These are phyloP conservation scores for Balansia obtecta DNA, from an alignment of 2,329 filamentous ascomycete species.

Conservation along the genomic window DNA sequence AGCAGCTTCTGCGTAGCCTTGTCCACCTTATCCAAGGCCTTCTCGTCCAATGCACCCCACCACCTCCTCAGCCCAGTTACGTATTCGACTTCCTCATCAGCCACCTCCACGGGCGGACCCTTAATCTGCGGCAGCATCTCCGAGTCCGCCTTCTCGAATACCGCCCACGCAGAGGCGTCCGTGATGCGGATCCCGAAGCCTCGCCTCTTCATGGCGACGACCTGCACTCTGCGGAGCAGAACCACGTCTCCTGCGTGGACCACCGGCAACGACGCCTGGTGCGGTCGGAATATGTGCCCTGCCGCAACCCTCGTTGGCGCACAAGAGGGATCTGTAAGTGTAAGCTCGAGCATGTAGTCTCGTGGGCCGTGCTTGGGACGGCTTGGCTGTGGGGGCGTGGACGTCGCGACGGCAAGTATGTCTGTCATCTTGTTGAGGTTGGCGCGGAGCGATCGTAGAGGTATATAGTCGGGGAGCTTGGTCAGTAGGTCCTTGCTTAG, in stretches of 20 bases:
- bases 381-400: constrained; percentile 34
- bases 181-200: constrained; percentile 43
- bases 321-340: constrained; percentile 42
- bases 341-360: constrained; percentile 47
- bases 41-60: constrained; percentile 35
- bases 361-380: constrained; percentile 45
- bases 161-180: constrained; percentile 48
- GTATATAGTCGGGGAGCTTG: constrained; percentile 39
- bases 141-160: constrained; percentile 36
- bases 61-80: constrained; percentile 35
- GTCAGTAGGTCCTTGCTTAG: constrained; percentile 33
- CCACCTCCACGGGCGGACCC: constrained; percentile 47
- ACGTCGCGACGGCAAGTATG: constrained; percentile 41
- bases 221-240: constrained; percentile 43
- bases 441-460: constrained; percentile 39
- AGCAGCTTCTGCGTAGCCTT: constrained; percentile 28
- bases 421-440: constrained; percentile 37
- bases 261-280: constrained; percentile 42
- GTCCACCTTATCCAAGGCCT: constrained; percentile 33
- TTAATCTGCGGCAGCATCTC: constrained; percentile 38
- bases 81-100: constrained; percentile 35
- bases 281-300: constrained; percentile 45
- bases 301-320: constrained; percentile 37
- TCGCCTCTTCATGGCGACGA: constrained; percentile 38
- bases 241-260: constrained; percentile 45